Evolutionary conservation across 805 yeast species (phyloP).

Genomic region (Blastobotrys robertii): DNA sequence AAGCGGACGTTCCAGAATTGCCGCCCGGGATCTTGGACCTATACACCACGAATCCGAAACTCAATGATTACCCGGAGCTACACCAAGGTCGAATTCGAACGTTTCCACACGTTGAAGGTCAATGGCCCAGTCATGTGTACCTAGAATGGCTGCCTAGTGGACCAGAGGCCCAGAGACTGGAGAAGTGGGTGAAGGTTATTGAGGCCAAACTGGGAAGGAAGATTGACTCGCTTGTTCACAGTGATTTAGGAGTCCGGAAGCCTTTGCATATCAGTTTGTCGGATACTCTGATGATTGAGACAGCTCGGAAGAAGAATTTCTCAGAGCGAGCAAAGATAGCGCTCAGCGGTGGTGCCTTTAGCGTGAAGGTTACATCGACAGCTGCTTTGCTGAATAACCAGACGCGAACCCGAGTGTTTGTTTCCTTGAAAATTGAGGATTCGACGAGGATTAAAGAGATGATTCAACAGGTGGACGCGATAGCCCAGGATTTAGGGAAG

Average conservation of each 20-base stretch:
- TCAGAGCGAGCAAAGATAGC: neutral
- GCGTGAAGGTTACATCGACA: neutral
- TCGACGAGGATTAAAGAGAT: neutral
- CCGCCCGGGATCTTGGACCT: slow-evolving; percentile 17
- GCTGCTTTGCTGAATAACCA: slow-evolving; percentile 6
- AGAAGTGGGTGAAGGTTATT: neutral
- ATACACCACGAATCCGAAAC: slow-evolving; percentile 15
- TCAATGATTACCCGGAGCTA: slow-evolving; percentile 8
- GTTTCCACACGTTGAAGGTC: slow-evolving; percentile 16
- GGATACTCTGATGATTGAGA: slow-evolving; percentile 19
- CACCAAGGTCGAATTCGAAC: slow-evolving; percentile 16
- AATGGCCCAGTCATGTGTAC: slow-evolving; percentile 22
- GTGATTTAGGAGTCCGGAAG: slow-evolving; percentile 15
- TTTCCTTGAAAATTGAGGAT: slow-evolving; percentile 3
- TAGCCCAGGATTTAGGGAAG: neutral
- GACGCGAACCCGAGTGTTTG: slow-evolving; percentile 10
- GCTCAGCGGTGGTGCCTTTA: neutral
- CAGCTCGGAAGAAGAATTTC: slow-evolving; percentile 8
- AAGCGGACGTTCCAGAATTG: slow-evolving; percentile 10
- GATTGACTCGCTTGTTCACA: slow-evolving; percentile 11
- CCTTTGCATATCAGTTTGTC: slow-evolving; percentile 22
- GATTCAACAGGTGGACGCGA: neutral
- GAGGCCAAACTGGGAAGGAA: neutral
- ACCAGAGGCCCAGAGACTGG: slow-evolving; percentile 2
- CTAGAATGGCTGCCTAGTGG: slow-evolving; percentile 20